phyloP scores from a whole-genome alignment of 2,329 filamentous ascomycete genomes.

The Trichothecium sympodiale region DNA sequence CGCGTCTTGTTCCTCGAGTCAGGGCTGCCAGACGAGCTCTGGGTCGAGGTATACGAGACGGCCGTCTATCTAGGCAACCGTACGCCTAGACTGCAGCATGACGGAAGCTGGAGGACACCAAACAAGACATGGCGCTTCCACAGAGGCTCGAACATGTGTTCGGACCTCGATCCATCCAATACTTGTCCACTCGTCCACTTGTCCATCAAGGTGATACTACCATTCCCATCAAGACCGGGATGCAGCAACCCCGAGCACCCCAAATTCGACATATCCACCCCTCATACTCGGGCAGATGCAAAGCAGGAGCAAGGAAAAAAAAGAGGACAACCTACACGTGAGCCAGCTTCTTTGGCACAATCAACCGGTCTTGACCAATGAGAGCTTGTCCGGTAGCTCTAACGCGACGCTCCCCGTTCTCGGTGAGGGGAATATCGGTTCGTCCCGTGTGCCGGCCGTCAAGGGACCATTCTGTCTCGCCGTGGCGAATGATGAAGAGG shows the following conservation, averaged over 20 bases:
- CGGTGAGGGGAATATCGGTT: constrained; percentile 78
- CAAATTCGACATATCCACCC: no score
- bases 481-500: constrained; percentile 77
- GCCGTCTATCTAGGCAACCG: no score
- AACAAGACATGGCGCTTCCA: no score
- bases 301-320: neutral
- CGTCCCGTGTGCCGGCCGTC: constrained; percentile 74
- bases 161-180: no score
- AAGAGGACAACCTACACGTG: constrained; percentile 54
- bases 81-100: no score
- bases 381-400: constrained; percentile 70
- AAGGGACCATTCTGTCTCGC: constrained; percentile 92
- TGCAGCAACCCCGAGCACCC: no score
- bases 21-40: no score
- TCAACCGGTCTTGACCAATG: constrained; percentile 72
- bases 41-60: no score
- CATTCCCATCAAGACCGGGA: neutral
- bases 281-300: neutral
- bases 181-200: no score
- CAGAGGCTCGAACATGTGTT: neutral
- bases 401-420: constrained; percentile 68
- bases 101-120: no score
- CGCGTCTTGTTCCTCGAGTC: no score
- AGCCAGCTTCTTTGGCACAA: constrained; percentile 69
- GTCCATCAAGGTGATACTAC: no score